phyloP scores from a whole-genome alignment of 305 asterid species.

The Solanum hybrid region DNA sequence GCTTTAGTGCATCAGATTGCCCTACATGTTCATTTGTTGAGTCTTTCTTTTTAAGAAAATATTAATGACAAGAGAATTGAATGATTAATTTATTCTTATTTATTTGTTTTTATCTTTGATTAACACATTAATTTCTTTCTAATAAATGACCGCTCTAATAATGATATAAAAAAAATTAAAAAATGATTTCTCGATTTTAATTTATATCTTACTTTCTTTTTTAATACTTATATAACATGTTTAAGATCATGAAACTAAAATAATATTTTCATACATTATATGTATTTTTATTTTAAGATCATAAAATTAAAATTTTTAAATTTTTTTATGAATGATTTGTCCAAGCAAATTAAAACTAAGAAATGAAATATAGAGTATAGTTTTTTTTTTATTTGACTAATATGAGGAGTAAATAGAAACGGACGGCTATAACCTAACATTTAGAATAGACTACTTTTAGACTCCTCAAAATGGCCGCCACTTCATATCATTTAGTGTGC shows the following conservation, averaged over 20 bases:
- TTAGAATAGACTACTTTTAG: neutral
- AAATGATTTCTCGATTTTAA: neutral
- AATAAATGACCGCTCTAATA: neutral
- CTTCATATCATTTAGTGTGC: neutral
- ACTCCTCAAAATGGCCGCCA: neutral
- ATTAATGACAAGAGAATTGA: neutral
- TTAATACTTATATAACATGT: neutral
- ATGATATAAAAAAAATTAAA: neutral
- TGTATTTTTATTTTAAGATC: neutral
- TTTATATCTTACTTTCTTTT: neutral
- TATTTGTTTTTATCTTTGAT: neutral
- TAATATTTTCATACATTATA: neutral
- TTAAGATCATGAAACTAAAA: neutral
- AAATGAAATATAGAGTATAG: neutral
- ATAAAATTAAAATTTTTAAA: neutral
- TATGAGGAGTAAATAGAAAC: neutral
- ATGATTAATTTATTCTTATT: neutral
- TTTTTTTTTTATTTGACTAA: neutral
- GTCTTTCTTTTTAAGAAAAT: neutral
- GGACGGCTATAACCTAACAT: neutral
- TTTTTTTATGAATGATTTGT: neutral
- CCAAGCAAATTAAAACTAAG: neutral
- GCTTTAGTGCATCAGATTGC: too few relatives aligned
- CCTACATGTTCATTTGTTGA: neutral
- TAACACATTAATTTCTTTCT: neutral